Conservation (phyloP, 768 basidiomycete species). For the Galerina sulciceps region DNA sequence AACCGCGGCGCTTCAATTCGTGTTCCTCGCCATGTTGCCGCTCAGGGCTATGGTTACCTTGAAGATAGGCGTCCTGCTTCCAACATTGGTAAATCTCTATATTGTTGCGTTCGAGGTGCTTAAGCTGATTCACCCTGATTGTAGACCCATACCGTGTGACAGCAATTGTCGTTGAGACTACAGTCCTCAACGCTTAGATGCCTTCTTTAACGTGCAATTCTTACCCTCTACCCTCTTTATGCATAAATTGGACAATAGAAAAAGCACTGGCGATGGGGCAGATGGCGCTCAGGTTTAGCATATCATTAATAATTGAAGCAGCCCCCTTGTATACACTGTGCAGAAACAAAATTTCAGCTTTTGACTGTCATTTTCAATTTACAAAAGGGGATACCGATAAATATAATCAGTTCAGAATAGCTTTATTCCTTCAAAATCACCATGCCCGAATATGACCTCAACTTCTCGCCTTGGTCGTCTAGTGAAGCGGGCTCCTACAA, state of each 20-base stretch:
- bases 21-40: slow-evolving; percentile 91
- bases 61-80: slow-evolving; percentile 98
- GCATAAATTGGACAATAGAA: slow-evolving; percentile 9
- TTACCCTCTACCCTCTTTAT: slow-evolving; percentile 13
- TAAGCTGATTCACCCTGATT: slow-evolving; percentile 9
- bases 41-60: slow-evolving; percentile 93
- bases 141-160: slow-evolving; percentile 96
- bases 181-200: slow-evolving; percentile 56
- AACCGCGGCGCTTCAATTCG: slow-evolving; percentile 97
- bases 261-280: slow-evolving; percentile 8
- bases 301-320: slow-evolving; percentile 24
- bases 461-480: slow-evolving; percentile 53
- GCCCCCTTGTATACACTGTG: slow-evolving; percentile 15
- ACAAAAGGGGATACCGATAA: not conserved
- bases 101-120: slow-evolving; percentile 1
- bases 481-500: slow-evolving; percentile 61
- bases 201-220: slow-evolving; percentile 7
- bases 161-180: slow-evolving; percentile 87
- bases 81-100: slow-evolving; percentile 80
- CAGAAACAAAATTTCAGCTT: not conserved
- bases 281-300: slow-evolving; percentile 12
- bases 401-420: not conserved
- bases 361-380: not conserved
- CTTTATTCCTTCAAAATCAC: not conserved
- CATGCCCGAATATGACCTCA: slow-evolving; percentile 54